Evolutionary conservation across 1,139 yeast species (phyloP).

Genomic region (Saccharomyces hybrid): DNA sequence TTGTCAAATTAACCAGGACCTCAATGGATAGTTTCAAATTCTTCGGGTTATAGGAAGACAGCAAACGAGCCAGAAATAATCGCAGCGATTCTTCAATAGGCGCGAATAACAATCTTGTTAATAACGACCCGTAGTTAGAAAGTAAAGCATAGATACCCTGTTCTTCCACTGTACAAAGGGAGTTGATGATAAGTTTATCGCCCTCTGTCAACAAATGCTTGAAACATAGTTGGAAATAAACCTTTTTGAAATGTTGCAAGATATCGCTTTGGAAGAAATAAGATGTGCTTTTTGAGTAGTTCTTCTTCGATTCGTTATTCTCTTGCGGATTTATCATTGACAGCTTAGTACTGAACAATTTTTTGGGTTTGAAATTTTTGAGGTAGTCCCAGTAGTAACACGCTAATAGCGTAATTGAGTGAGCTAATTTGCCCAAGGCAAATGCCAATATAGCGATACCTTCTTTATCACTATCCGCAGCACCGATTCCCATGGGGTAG

Average conservation of each 20-base stretch:
- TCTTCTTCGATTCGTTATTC: conserved; percentile 7
- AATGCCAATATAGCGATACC: conserved; percentile 62
- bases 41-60: conserved; percentile 31
- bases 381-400: conserved; percentile 34
- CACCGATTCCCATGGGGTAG: background rate
- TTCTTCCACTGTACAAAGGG: conserved; percentile 61
- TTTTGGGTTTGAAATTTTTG: conserved; percentile 20
- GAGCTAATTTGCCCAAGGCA: conserved; percentile 65
- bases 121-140: conserved; percentile 80
- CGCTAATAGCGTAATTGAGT: conserved; percentile 44
- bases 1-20: conserved; percentile 41
- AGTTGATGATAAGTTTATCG: conserved; percentile 68
- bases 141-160: conserved; percentile 88
- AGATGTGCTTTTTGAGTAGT: conserved; percentile 1
- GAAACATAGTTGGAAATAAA: conserved; percentile 74
- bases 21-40: conserved; percentile 37
- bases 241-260: conserved; percentile 44
- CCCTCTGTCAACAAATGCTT: conserved; percentile 89
- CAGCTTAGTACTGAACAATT: conserved; percentile 21
- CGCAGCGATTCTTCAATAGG: conserved; percentile 89
- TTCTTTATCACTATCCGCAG: conserved; percentile 18
- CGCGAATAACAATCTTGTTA: conserved; percentile 75
- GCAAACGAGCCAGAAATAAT: conserved; percentile 56
- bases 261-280: conserved; percentile 35
- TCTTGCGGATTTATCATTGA: conserved; percentile 22